phyloP scores from a whole-genome alignment of 352 stramenopile species.

The Pythium coloratum region DNA sequence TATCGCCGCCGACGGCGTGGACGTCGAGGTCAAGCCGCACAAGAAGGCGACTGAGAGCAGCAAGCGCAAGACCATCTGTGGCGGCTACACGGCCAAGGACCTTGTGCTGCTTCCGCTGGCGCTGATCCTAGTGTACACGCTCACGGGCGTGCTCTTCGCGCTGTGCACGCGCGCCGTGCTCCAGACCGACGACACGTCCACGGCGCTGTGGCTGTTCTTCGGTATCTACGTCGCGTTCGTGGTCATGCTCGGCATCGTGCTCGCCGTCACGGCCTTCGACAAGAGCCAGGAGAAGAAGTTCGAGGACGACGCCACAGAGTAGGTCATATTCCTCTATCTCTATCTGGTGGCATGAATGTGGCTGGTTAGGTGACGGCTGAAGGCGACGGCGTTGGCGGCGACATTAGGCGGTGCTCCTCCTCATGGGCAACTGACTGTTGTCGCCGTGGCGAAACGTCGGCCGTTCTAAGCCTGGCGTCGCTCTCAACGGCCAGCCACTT shows the following conservation, averaged over 20 bases:
- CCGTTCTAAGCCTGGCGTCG: not conserved
- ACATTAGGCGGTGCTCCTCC: too few relatives aligned
- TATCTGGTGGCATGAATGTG: conserved; percentile 8
- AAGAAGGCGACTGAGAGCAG: conserved; percentile 30
- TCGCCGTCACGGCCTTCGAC: conserved; percentile 64
- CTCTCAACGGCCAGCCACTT: not conserved
- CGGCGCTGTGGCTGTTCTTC: conserved; percentile 84
- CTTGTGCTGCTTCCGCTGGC: conserved; percentile 70
- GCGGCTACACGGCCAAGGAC: conserved; percentile 72
- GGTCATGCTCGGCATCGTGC: conserved; percentile 59
- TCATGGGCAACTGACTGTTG: too few relatives aligned
- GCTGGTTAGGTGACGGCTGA: not conserved
- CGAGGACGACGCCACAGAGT: conserved; percentile 36
- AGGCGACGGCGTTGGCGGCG: too few relatives aligned
- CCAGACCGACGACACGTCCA: conserved; percentile 75
- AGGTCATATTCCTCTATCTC: conserved; percentile 11
- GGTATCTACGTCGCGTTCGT: conserved; percentile 67
- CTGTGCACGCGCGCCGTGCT: conserved; percentile 69
- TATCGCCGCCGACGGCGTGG: conserved; percentile 37
- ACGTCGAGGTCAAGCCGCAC: conserved; percentile 59
- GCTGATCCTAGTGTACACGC: conserved; percentile 55
- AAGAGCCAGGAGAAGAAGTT: conserved; percentile 56
- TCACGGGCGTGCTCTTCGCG: conserved; percentile 69
- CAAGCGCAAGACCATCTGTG: conserved; percentile 58
- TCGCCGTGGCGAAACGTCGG: not conserved